phyloP scores from a whole-genome alignment of 768 basidiomycete species.

The Auriscalpium vulgare region DNA sequence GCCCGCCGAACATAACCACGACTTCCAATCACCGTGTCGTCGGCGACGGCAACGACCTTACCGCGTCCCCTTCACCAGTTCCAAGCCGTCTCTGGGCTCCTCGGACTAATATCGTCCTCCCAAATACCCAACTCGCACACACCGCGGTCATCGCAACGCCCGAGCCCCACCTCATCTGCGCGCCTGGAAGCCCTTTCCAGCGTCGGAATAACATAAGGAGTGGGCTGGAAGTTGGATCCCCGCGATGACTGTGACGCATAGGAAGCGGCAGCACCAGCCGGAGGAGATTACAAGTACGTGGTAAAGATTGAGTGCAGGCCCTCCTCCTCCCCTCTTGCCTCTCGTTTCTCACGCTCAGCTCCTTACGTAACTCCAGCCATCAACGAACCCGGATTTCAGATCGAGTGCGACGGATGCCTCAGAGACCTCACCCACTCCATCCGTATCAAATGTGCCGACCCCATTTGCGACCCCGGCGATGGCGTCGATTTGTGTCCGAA shows the following conservation, averaged over 20 bases:
- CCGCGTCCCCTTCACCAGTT: no score
- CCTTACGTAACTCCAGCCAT: slow-evolving; percentile 42
- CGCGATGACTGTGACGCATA: slow-evolving; percentile 57
- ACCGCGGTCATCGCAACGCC: no score
- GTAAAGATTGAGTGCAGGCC: slow-evolving; percentile 6
- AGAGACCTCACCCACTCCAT: slow-evolving; percentile 94
- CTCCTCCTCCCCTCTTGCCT: slow-evolving; percentile 8
- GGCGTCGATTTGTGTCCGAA: slow-evolving; percentile 90
- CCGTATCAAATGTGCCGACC: slow-evolving; percentile 92
- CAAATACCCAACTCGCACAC: no score
- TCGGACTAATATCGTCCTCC: no score
- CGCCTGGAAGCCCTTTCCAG: no score
- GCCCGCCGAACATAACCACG: no score
- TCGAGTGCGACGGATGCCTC: slow-evolving; percentile 76
- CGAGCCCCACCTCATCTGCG: no score
- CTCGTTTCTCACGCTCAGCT: slow-evolving; percentile 21
- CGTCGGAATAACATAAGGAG: not conserved
- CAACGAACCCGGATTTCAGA: slow-evolving; percentile 76
- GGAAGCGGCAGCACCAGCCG: slow-evolving; percentile 54
- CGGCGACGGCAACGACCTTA: no score
- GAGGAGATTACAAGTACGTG: slow-evolving; percentile 58
- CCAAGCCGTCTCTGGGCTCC: no score
- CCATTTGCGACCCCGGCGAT: slow-evolving; percentile 59
- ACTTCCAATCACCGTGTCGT: no score
- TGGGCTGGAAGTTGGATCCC: not conserved